A percentile compares a stretch with the other conserved stretches of the same genome.
These are phyloP conservation scores for Thermothelomyces thermophilus DNA, from an alignment of 2,329 filamentous ascomycete genomes.

Conservation along the genomic window DNA sequence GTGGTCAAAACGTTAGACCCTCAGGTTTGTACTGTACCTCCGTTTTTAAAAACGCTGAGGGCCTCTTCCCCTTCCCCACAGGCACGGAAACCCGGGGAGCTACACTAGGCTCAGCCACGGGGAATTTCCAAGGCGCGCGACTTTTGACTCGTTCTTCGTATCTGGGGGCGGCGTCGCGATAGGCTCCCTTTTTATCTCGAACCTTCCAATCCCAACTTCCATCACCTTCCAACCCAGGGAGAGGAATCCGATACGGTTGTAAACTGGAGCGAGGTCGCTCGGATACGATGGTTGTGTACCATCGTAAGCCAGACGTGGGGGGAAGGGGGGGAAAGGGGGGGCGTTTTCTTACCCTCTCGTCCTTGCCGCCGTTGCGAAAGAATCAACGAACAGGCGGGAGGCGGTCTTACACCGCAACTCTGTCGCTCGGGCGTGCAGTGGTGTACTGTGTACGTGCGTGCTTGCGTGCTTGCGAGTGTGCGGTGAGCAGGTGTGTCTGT, in stretches of 20 bases:
- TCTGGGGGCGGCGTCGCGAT: conserved; percentile 2
- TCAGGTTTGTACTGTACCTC: too few species aligned
- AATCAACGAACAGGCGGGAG: conserved; percentile 5
- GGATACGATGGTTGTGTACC: background rate
- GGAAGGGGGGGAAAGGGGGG: too few species aligned
- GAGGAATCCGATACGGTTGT: background rate
- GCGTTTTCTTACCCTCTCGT: background rate
- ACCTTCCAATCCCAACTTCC: conserved; percentile 9
- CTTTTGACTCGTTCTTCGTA: background rate
- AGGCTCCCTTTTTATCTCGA: conserved; percentile 2
- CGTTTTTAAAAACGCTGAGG: background rate
- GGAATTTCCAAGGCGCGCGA: background rate
- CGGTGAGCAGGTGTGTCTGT: conserved; percentile 9
- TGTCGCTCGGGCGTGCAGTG: background rate
- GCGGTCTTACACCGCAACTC: conserved; percentile 21
- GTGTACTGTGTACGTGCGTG: background rate
- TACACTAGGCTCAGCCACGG: too few species aligned
- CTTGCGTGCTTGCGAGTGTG: conserved; percentile 1
- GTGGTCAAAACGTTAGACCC: too few species aligned
- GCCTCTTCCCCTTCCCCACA: too few species aligned
- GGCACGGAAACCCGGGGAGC: too few species aligned
- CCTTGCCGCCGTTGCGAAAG: conserved; percentile 2
- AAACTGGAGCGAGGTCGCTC: too few species aligned
- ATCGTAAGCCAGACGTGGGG: conserved; percentile 5
- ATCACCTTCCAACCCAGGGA: conserved; percentile 4